Evolutionary conservation across 441 rosid genomes (phyloP).

Genomic region (Corymbia calophylla): DNA sequence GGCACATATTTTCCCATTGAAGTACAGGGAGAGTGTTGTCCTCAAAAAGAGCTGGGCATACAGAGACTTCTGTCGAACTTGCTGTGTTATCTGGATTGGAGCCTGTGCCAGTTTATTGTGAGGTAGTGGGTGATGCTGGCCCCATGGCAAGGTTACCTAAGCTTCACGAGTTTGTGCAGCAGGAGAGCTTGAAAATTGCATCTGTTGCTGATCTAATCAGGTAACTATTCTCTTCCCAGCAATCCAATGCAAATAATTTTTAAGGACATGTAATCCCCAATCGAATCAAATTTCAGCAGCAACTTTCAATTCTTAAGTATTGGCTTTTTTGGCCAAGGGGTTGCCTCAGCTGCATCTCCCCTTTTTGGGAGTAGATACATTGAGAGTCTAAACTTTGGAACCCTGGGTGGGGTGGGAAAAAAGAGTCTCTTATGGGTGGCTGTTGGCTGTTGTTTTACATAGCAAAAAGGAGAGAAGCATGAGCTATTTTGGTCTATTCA

Average conservation of each 20-base stretch:
- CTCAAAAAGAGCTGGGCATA: background rate
- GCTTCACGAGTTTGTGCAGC: accelerated
- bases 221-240: background rate
- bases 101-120: background rate
- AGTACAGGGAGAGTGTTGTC: background rate
- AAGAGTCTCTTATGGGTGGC: no score
- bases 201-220: background rate
- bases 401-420: no score
- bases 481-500: no score
- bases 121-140: background rate
- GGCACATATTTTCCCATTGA: background rate
- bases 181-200: accelerated
- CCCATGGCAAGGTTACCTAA: background rate
- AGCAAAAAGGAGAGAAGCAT: no score
- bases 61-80: background rate
- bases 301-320: background rate
- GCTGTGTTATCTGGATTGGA: accelerated
- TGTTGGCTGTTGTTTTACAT: no score
- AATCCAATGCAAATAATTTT: background rate
- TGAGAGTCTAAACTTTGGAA: no score
- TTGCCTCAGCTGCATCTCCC: no score
- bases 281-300: background rate
- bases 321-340: no score
- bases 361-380: no score
- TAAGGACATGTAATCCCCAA: background rate